Evolutionary conservation across 192 early-diverging fungal species (phyloP), one percentile per base, ranked within the genome.

Genomic region (Backusella circina): DNA sequence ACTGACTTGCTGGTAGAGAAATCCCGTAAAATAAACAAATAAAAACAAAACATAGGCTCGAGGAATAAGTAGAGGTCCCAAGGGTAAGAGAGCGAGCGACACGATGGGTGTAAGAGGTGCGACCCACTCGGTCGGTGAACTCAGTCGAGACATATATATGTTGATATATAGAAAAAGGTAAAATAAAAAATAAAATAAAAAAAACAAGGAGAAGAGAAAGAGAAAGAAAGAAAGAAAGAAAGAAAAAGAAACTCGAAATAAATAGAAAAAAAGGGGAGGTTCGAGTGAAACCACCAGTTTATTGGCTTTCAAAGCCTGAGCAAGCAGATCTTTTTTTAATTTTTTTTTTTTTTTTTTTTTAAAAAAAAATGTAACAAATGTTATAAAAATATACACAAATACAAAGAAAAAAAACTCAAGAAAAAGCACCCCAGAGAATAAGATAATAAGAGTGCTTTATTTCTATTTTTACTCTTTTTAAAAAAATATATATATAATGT

Each of bases 61-160:
- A 12, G 86, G 86, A 21, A 85, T 65, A 30, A 87, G 70, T 15
- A 85, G n/a, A 13, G 86, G 86, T 1, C 86, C 86, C 7, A 85
- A 41, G 7, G 80, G 79, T 1, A 87, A 47, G 15, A 84, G 21
- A 6, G 74, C 51, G 35, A 87, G 57, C 2, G 86, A 76, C 28
- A 71, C 50, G 0, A 87, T 33, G 33, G 86, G 82, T 13, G 76
- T 75, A 1, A 78, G 23, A 21, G 84, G 86, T 23, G 85, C 84
- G 5, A 86, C 78, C 66, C 86, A 77, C 67, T 87, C 86, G 18
- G 80, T 79, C 32, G 75, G 77, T 41, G 70, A 72, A 26, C 57
- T 64, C 44, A 77, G 44, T 21, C 57, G 57, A 36, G 37, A 41
- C 72, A 74, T 73, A 13, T 41, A 16, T 30, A n/a, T n/a, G n/a